Evolutionary conservation across 306 rosid genomes (phyloP).

Genomic region (Gleditsia sinensis): DNA sequence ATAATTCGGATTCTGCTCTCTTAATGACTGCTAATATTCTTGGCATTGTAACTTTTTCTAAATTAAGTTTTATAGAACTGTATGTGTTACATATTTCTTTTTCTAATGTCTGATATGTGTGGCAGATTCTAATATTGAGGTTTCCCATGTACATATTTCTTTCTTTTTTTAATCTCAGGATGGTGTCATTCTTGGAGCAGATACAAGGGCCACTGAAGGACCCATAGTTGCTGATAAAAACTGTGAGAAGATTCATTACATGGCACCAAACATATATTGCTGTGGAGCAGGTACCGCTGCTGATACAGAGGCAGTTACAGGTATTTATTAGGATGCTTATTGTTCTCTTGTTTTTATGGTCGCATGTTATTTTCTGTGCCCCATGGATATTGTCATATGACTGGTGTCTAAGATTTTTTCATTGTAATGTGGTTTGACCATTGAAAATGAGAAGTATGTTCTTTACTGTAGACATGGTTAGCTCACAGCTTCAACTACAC

Average conservation of each 20-base stretch:
- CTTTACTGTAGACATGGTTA: slow-evolving; percentile 74
- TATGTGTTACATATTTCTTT: neutral
- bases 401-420: neutral
- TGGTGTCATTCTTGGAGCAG: slow-evolving; percentile 98
- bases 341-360: neutral
- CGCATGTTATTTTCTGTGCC: neutral
- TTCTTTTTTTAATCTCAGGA: slow-evolving; percentile 50
- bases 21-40: neutral
- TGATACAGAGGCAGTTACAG: slow-evolving; percentile 98
- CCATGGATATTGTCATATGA: neutral
- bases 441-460: slow-evolving; percentile 35
- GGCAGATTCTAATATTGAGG: slow-evolving; percentile 4
- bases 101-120: neutral
- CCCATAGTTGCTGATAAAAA: slow-evolving; percentile 91
- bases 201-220: slow-evolving; percentile 96
- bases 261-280: slow-evolving; percentile 97
- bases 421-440: neutral
- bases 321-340: slow-evolving; percentile 38
- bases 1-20: neutral
- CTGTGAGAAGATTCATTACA: slow-evolving; percentile 94
- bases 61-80: neutral
- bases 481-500: slow-evolving; percentile 93
- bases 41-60: neutral
- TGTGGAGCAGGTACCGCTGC: slow-evolving; percentile 99
- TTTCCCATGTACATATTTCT: neutral